A percentile compares a stretch with the other conserved stretches of the same genome.
Conservation (phyloP, 2,329 filamentous ascomycete species). For the Capronia americana region DNA sequence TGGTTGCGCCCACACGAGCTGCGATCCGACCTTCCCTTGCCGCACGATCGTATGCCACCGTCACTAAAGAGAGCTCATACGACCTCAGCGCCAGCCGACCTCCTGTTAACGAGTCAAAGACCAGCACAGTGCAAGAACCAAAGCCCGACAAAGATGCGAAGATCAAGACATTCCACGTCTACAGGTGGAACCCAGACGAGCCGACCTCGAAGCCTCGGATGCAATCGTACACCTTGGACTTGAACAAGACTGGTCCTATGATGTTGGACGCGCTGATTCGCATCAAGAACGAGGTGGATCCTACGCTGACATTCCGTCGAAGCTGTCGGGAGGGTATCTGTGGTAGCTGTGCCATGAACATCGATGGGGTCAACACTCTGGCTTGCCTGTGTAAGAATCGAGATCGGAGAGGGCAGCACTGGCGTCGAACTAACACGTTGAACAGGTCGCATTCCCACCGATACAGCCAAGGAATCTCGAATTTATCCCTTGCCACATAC, state of each 20-base stretch:
- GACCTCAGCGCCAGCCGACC: slow-evolving; percentile 44
- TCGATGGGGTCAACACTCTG: slow-evolving; percentile 97
- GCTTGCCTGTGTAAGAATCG: slow-evolving; percentile 87
- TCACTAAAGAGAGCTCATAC: slow-evolving; percentile 47
- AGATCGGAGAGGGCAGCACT: slow-evolving; percentile 26
- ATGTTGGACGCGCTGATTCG: slow-evolving; percentile 94
- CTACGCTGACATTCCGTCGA: slow-evolving; percentile 92
- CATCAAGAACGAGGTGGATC: slow-evolving; percentile 99
- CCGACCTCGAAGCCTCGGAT: slow-evolving; percentile 92
- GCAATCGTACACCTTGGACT: slow-evolving; percentile 91
- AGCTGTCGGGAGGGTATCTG: slow-evolving; percentile 98
- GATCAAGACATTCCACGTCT: slow-evolving; percentile 97
- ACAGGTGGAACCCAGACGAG: slow-evolving; percentile 96
- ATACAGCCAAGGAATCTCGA: slow-evolving; percentile 79
- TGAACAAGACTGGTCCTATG: slow-evolving; percentile 99
- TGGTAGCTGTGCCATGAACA: slow-evolving; percentile 99
- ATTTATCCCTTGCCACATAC: slow-evolving; percentile 98
- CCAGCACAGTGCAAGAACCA: slow-evolving; percentile 67
- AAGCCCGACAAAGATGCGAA: slow-evolving; percentile 62
- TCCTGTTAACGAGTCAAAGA: slow-evolving; percentile 58
- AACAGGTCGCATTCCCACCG: slow-evolving; percentile 88
- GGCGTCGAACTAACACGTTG: slow-evolving; percentile 22
- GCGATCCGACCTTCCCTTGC: slow-evolving; percentile 48
- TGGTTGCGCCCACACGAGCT: slow-evolving; percentile 45
- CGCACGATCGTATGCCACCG: slow-evolving; percentile 56